phyloP scores from a whole-genome alignment of 129 eudicot species.

The carrot (Daucus carota) region DH1_v3.0 NC_030389.2:33335001-33335500 shows the following conservation, averaged over 20 bases:
- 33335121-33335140: neutral
- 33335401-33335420: slow-evolving; percentile 67
- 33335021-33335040: neutral
- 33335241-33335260: neutral
- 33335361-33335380: slow-evolving; percentile 41
- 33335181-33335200: neutral
- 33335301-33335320: neutral
- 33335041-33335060: neutral
- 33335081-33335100: neutral
- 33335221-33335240: neutral
- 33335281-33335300: neutral
- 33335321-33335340: slow-evolving; percentile 38
- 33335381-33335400: slow-evolving; percentile 88
- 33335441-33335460: neutral
- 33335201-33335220: neutral
- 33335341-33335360: slow-evolving; percentile 58
- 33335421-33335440: slow-evolving; percentile 42
- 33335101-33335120: neutral
- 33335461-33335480: neutral
- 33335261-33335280: neutral
- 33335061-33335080: neutral
- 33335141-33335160: neutral
- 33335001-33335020: neutral
- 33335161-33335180: neutral
- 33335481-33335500: neutral